These are phyloP conservation scores for Botryotinia narcissicola DNA, from an alignment of 2,329 filamentous ascomycete species.

Conservation along the genomic window DNA sequence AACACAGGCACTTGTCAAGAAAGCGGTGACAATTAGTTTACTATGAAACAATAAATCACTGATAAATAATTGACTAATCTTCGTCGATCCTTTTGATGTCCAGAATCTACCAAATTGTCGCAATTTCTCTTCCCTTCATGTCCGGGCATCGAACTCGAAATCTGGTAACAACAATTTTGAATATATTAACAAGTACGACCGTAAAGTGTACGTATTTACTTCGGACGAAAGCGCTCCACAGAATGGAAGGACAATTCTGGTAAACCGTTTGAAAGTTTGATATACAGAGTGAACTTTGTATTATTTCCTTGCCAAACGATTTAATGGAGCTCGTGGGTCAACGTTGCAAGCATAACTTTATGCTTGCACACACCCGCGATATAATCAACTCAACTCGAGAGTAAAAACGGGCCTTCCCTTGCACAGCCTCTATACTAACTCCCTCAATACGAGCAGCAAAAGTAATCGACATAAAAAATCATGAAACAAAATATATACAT, in stretches of 20 bases:
- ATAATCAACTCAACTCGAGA: background rate
- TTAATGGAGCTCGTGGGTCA: constrained; percentile 7
- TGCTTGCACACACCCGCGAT: background rate
- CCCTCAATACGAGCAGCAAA: background rate
- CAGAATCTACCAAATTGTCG: background rate
- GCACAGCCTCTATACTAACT: background rate
- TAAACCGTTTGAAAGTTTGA: background rate
- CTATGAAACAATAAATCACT: background rate
- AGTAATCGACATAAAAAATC: background rate
- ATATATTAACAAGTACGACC: background rate
- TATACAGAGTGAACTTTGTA: background rate
- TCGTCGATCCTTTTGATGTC: background rate
- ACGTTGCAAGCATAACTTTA: constrained; percentile 3
- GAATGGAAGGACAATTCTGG: background rate
- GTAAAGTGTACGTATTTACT: background rate
- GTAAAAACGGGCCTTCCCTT: background rate
- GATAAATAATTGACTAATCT: background rate
- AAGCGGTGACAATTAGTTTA: background rate
- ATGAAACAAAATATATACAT: constrained; percentile 1
- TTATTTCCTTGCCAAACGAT: background rate
- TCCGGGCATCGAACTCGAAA: background rate
- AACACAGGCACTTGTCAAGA: background rate
- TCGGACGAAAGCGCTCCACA: background rate
- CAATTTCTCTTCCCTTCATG: background rate
- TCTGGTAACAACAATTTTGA: background rate